Percentiles rank a stretch among this genome's conserved stretches.
These are phyloP conservation scores for Penicillium parvum DNA, from an alignment of 495 filamentous ascomycete species.

Conservation along the genomic window DNA sequence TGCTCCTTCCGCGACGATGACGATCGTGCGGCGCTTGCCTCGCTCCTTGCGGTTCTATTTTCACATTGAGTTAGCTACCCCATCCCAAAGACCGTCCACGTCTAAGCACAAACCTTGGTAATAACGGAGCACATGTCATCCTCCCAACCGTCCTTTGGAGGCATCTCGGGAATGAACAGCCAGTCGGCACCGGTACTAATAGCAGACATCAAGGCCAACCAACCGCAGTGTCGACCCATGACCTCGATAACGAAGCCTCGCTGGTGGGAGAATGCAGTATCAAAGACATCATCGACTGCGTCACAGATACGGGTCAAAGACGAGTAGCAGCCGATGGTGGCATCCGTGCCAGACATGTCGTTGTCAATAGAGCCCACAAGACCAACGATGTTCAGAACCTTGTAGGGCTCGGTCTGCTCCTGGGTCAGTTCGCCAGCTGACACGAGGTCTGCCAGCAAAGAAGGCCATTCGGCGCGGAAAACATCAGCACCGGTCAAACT, in stretches of 20 bases:
- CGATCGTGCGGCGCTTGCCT: constrained; percentile 95
- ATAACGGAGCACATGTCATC: constrained; percentile 83
- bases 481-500: constrained; percentile 94
- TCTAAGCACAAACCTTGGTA: constrained; percentile 54
- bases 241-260: constrained; percentile 97
- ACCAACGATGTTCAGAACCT: constrained; percentile 89
- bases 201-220: constrained; percentile 95
- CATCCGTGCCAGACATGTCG: constrained; percentile 93
- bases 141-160: constrained; percentile 81
- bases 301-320: constrained; percentile 89
- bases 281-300: constrained; percentile 92
- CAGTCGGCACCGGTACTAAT: constrained; percentile 96
- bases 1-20: constrained; percentile 95
- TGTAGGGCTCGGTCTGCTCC: constrained; percentile 66
- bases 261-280: constrained; percentile 94
- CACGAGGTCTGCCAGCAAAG: constrained; percentile 78
- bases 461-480: constrained; percentile 88
- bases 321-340: constrained; percentile 96
- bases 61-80: not conserved
- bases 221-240: constrained; percentile 99
- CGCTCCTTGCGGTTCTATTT: constrained; percentile 70
- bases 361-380: constrained; percentile 98
- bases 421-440: constrained; percentile 59
- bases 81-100: not conserved
- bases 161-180: constrained; percentile 94